Evolutionary conservation across 345 rosid species (phyloP).

Genomic region (Arabis alpina): DNA sequence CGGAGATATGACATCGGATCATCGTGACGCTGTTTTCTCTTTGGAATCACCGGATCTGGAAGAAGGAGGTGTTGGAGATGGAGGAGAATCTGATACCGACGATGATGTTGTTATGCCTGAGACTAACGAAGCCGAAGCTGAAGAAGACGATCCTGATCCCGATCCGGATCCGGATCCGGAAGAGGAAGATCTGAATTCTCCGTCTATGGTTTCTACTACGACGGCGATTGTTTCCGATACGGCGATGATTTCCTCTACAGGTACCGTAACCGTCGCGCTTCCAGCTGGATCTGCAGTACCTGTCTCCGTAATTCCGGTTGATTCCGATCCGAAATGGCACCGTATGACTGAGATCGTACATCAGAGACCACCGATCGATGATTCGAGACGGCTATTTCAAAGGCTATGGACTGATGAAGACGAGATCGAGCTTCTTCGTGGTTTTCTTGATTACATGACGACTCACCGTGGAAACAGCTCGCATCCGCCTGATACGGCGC

Average conservation of each 20-base stretch:
- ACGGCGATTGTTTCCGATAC: constrained; percentile 36
- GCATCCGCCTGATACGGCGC: constrained; percentile 81
- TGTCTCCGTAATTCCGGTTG: constrained; percentile 48
- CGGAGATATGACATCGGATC: constrained; percentile 60
- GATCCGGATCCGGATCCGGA: constrained; percentile 32
- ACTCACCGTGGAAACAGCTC: constrained; percentile 53
- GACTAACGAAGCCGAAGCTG: constrained; percentile 39
- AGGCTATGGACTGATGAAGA: constrained; percentile 98
- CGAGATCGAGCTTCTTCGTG: constrained; percentile 97
- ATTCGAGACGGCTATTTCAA: constrained; percentile 81
- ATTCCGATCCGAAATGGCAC: constrained; percentile 47
- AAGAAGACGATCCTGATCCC: constrained; percentile 44
- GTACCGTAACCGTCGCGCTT: constrained; percentile 46
- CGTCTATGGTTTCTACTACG: constrained; percentile 40
- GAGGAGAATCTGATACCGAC: constrained; percentile 45
- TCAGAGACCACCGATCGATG: constrained; percentile 60
- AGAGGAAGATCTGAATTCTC: constrained; percentile 60
- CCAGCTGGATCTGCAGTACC: constrained; percentile 51
- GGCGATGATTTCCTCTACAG: constrained; percentile 40
- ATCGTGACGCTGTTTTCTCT: constrained; percentile 60
- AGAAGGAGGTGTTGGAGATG: constrained; percentile 45
- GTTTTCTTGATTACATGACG: constrained; percentile 78
- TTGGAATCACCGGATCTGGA: constrained; percentile 64
- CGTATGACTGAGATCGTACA: constrained; percentile 39
- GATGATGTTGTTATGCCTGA: constrained; percentile 49